Evolutionary conservation across 2,329 filamentous ascomycete genomes (phyloP), one percentile per base, ranked within the genome.

Genomic region (Alternaria sp.): DNA sequence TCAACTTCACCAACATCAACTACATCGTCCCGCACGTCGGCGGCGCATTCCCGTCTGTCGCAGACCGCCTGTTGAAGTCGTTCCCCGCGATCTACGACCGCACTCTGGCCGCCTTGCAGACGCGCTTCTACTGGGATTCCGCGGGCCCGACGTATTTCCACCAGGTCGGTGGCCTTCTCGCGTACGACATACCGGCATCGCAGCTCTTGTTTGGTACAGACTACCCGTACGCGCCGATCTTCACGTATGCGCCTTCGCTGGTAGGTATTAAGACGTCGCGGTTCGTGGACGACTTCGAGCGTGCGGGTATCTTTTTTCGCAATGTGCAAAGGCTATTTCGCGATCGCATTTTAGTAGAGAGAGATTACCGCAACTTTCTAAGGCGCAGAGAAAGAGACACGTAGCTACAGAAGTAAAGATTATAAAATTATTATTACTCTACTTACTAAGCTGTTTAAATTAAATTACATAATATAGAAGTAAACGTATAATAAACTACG

Each of bases 1-100:
- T 61, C 5, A 65, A 67, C 50, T 65, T 62, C n/a, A 65, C 61
- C 2, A 55, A 53, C 12, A 23, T 67, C 25, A 56, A 65, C 44
- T 65, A 54, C 12, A 65, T 67, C 12, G 41, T 67, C 9, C 59
- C 62, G 9, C 64, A 67, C 44, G 58, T 51, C 3, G 62, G 64
- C 5, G 62, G 62, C 18, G 57, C 64, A 21, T 64, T 57, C 14
- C 64, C 62, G 2, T 61, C 50, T 9, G 47, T 67, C 11, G 55
- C 53, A 3, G 50, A 57, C 21, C 33, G 64, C 15, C 41, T 61
- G 26, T 37, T 63, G 45, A 60, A 53, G 20, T 43, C 45, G 4
- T 56, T 45, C 15, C 57, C 57, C 6, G 46, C 45, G 11, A 53
- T 64, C 23, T 56, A 60, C 15, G 25, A 64, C 21, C 21, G 33